Evolutionary conservation across 306 rosid genomes (phyloP), one percentile per base, ranked within the genome.

Genomic region (Pyrus bretschneideri): DNA sequence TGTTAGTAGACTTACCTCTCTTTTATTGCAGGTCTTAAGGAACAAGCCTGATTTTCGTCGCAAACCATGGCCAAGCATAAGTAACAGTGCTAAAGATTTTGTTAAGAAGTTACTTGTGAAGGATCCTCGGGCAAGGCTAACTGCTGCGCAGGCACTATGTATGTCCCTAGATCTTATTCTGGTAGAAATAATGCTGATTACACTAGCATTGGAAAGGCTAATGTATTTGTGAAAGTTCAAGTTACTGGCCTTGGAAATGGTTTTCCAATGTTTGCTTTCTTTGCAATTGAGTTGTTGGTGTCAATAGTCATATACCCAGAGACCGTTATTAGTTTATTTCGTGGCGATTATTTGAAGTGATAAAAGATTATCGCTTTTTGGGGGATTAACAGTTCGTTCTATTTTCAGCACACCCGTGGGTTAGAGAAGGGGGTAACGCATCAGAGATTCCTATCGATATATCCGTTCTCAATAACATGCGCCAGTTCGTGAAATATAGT

Each of bases 71-170:
- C 93, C 97, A 27, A 86, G 82, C 79, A 82, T 96, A 76, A 92
- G 93, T 78, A 78, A 66, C 63, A 83, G 90, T 69, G 99, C 89
- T 31, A 96, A 92, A 84, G 99, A 96, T 85, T 92, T 96, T 88
- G 89, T 96, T 67, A 96, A 88, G 89, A 96, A 96, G 86, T 83
- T 96, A 87, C 78, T 96, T 45, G 97, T 96, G 73, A 96, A 96
- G 89, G 99, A 96, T 84, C 98, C 97, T 57, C 87, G 96, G 38
- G 98, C 97, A 55, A 92, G 99, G 85, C 87, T 88, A 73, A 96
- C 99, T 82, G 99, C 99, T 88, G 97, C 99, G 60, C 99, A 96
- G 93, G 99, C 99, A 78, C 82, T 96, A 70, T 96, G 99, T 96
- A 91, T 74, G 97, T 85, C 33, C 78, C 75, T 15, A 52, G 74